Base-by-base conservation (phyloP, 75 land plant genomes). In the Selaginella moellendorffii region DNA sequence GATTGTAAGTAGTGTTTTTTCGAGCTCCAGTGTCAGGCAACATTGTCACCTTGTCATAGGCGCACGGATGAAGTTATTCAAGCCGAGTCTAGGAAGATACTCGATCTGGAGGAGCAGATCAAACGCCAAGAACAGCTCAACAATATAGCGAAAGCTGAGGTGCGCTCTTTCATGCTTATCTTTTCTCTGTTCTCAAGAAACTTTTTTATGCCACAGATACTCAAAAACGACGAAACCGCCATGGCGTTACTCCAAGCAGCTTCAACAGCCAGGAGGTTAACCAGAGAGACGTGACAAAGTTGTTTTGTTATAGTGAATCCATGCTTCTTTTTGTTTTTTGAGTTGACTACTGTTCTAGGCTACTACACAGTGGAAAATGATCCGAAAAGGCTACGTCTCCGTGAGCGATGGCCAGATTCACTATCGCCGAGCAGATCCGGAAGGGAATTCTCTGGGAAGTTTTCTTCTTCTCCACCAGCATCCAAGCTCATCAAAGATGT, bases 51-150 rank as follows among this genome's bases (percentile, higher is more conserved):
- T 19, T 9, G 19, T 9, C 52, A 53, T 54, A 70, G 72, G 29
- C 53, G 42, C 28, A 70, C 72, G 26, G 68, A 70, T 23, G 65
- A 63, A 28, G 51, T 54, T 53, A 14, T 70, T 17, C 68, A 70
- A 53, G 72, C 24, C 27, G 68, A 70, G 66, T 51, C 72, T 21
- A 31, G 54, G 46, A 36, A 29, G 8, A 27, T 70, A 24, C 36
- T 70, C 53, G 72, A 70, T 21, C 12, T 70, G 65, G 72, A 70
- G 26, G 71, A 70, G 52, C 58, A 63, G 53, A 65, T 52, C 29
- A 63, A 64, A n/a, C 66, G 54, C 27, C 53, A 54, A 20, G 66
- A 63, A 20, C 72, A 70, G 9, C 28, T 23, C 23, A 64, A 62
- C 28, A 53, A 28, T 27, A 62, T 65, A 18, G 24, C 36, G 2